Percentiles rank a stretch among this genome's conserved stretches.
Evolutionary conservation across 2,329 filamentous ascomycete species (phyloP).

Genomic region (Aureobasidium sp.): DNA sequence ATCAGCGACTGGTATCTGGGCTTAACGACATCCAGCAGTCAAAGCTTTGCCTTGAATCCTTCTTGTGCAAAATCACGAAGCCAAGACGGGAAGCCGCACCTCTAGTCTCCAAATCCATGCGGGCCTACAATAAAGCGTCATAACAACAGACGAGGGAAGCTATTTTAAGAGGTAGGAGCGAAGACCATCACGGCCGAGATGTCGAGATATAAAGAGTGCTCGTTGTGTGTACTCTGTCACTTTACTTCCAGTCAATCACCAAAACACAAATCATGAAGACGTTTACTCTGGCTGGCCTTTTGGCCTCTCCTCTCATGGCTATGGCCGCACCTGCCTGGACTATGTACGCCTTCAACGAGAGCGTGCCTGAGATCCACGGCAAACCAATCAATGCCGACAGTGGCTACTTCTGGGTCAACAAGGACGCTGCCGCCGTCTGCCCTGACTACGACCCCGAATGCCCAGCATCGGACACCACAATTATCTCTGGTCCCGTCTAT

Average conservation of each 20-base stretch:
- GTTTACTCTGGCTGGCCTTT: constrained; percentile 7
- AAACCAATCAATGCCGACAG: constrained; percentile 18
- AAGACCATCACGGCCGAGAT: not conserved
- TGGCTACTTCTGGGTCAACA: constrained; percentile 12
- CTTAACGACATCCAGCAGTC: not conserved
- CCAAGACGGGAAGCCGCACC: constrained; percentile 4
- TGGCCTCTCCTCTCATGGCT: constrained; percentile 8
- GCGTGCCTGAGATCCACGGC: constrained; percentile 17
- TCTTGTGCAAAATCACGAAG: not conserved
- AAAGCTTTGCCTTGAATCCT: not conserved
- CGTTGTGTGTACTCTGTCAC: not conserved
- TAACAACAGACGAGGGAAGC: not conserved
- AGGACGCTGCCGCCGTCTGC: constrained; percentile 11
- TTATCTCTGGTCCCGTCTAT: constrained; percentile 8
- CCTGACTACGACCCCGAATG: constrained; percentile 14
- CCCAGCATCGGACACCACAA: constrained; percentile 14
- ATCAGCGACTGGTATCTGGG: not conserved
- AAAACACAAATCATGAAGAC: constrained; percentile 11
- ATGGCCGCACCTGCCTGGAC: constrained; percentile 17
- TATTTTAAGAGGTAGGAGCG: not conserved
- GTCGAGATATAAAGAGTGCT: not conserved
- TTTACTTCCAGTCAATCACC: not conserved
- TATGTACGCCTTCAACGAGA: constrained; percentile 15
- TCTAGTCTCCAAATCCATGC: not conserved
- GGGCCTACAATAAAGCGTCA: not conserved